Conservation (phyloP, 1,284 basidiomycete genomes). For the Sphagnurus paluster region DNA sequence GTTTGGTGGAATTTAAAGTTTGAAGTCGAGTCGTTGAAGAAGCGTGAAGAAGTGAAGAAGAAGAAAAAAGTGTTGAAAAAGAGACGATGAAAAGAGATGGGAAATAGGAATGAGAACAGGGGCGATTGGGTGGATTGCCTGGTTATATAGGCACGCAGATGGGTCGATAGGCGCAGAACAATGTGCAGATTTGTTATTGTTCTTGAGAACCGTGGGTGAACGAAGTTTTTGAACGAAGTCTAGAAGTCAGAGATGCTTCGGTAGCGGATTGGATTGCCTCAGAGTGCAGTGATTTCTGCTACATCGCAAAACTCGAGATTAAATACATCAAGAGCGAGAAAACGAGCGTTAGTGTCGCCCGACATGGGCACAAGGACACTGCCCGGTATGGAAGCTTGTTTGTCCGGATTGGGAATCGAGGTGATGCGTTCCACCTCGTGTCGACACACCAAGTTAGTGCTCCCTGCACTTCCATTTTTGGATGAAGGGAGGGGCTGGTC, state of each 20-base stretch:
- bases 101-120: slow-evolving; percentile 7
- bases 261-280: slow-evolving; percentile 5
- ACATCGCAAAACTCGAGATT: slow-evolving; percentile 12
- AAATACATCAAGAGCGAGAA: slow-evolving; percentile 15
- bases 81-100: slow-evolving; percentile 6
- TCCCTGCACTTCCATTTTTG: slow-evolving; percentile 2
- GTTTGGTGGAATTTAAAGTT: slow-evolving; percentile 6
- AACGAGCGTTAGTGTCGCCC: slow-evolving; percentile 6
- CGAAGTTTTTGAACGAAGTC: slow-evolving; percentile 8
- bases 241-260: background rate
- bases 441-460: background rate
- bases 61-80: slow-evolving; percentile 9
- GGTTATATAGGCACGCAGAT: slow-evolving; percentile 9
- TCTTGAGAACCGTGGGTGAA: slow-evolving; percentile 1
- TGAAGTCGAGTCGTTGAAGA: slow-evolving; percentile 5
- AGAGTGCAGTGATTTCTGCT: slow-evolving; percentile 7
- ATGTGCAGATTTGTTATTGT: slow-evolving; percentile 15
- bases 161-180: slow-evolving; percentile 14
- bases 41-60: slow-evolving; percentile 8
- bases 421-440: background rate
- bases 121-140: slow-evolving; percentile 2
- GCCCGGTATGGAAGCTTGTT: slow-evolving; percentile 30
- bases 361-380: slow-evolving; percentile 32
- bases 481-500: background rate
- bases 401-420: slow-evolving; percentile 27